phyloP scores from a whole-genome alignment of 192 early-diverging fungal species.

The Coemansia sp. region DNA sequence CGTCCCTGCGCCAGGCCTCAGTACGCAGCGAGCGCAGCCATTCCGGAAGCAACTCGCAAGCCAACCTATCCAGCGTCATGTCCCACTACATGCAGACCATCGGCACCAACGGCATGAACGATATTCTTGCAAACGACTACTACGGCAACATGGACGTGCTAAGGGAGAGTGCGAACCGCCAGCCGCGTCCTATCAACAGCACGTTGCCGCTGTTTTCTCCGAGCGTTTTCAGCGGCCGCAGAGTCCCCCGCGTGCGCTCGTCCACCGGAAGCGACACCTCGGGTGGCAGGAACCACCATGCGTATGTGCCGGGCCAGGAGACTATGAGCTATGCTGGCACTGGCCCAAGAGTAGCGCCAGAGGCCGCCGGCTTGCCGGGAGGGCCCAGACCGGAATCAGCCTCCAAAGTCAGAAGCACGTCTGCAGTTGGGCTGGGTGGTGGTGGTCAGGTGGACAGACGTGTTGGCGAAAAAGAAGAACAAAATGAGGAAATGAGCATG shows the following conservation, averaged over 20 bases:
- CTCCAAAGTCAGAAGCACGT: slow-evolving; percentile 4
- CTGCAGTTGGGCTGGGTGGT: not conserved
- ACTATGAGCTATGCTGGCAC: slow-evolving; percentile 3
- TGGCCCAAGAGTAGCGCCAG: not conserved
- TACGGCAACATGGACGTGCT: slow-evolving; percentile 49
- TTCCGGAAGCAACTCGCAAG: slow-evolving; percentile 6
- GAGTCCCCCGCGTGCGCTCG: slow-evolving; percentile 16
- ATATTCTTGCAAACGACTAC: slow-evolving; percentile 38
- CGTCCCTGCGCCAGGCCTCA: slow-evolving; percentile 10
- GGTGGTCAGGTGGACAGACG: not conserved
- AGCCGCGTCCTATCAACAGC: slow-evolving; percentile 50
- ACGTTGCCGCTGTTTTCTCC: slow-evolving; percentile 52
- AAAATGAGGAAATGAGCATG: not conserved
- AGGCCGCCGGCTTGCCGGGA: not conserved
- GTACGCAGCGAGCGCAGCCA: slow-evolving; percentile 11
- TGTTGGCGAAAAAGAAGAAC: not conserved
- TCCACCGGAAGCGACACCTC: slow-evolving; percentile 26
- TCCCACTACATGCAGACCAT: slow-evolving; percentile 46
- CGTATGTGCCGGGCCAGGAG: not conserved
- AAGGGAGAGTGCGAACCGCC: slow-evolving; percentile 22
- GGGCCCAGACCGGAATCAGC: not conserved
- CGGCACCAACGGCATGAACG: slow-evolving; percentile 27
- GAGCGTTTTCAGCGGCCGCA: slow-evolving; percentile 36
- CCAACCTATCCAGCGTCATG: slow-evolving; percentile 28
- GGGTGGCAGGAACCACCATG: not conserved